phyloP scores from a whole-genome alignment of 176 grass and related monocot genomes.

The Saccharum spontaneum region DNA sequence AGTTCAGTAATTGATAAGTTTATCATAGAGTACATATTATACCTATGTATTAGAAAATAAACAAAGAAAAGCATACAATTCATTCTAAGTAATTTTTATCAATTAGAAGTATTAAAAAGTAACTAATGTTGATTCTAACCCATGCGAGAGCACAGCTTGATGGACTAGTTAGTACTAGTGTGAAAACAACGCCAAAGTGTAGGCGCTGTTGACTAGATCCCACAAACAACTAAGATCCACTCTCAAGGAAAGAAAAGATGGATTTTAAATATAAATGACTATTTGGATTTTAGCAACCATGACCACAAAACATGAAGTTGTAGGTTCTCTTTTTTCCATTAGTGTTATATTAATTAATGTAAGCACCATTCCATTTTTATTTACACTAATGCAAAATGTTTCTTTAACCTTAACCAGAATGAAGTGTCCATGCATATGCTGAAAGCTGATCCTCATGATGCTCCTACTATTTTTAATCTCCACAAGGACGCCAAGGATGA shows the following conservation, averaged over 20 bases:
- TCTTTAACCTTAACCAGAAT: not conserved
- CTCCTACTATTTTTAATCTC: not conserved
- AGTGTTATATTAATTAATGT: not conserved
- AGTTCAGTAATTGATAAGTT: too few relatives aligned
- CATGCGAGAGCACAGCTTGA: too few relatives aligned
- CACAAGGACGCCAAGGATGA: not conserved
- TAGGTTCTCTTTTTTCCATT: too few relatives aligned
- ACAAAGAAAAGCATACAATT: too few relatives aligned
- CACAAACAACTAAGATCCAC: not conserved
- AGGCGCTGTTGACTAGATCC: not conserved
- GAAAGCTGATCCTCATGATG: not conserved
- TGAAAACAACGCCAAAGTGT: too few relatives aligned
- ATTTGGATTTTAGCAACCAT: not conserved
- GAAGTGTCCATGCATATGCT: conserved; percentile 15
- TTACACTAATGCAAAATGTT: not conserved
- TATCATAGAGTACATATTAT: too few relatives aligned
- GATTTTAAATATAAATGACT: not conserved
- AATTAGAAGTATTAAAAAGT: too few relatives aligned
- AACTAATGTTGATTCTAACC: too few relatives aligned
- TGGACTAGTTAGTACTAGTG: too few relatives aligned
- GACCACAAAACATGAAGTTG: not conserved
- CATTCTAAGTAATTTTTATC: too few relatives aligned
- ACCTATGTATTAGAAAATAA: too few relatives aligned
- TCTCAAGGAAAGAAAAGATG: not conserved
- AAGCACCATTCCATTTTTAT: not conserved